Evolutionary conservation across 345 rosid species (phyloP).

Genomic region (Carallia brachiata): DNA sequence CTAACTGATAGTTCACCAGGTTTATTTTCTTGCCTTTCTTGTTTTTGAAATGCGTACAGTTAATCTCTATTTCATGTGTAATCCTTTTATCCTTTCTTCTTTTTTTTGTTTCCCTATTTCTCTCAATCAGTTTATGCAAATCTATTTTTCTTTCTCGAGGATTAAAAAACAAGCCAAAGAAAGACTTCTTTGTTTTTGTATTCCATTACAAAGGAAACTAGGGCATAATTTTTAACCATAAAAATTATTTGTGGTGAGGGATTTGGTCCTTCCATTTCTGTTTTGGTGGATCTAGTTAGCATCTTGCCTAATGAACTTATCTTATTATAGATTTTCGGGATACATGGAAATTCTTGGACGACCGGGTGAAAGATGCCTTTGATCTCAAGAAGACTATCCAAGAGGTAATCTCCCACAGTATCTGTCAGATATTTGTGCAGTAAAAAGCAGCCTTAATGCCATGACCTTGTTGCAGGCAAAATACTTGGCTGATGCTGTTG

Average conservation of each 20-base stretch:
- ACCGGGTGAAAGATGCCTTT: conserved; percentile 84
- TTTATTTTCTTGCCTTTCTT: conserved; percentile 20
- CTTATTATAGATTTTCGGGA: conserved; percentile 56
- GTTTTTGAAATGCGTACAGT: not conserved
- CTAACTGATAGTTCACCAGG: conserved; percentile 89
- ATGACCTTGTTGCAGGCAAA: conserved; percentile 55
- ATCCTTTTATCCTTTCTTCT: not conserved
- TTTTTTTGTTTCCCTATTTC: not conserved
- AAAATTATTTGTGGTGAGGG: not conserved
- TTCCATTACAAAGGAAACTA: not conserved
- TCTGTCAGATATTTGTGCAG: not conserved
- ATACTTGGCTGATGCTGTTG: conserved; percentile 82
- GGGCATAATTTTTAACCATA: not conserved
- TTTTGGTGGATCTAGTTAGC: conserved; percentile 1
- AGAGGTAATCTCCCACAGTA: conserved; percentile 55
- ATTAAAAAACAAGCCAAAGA: not conserved
- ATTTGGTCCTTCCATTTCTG: conserved; percentile 8
- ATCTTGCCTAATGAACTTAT: conserved; percentile 5
- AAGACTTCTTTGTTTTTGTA: not conserved
- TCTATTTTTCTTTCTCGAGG: not conserved
- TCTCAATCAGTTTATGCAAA: not conserved
- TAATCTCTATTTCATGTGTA: not conserved
- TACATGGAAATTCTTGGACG: conserved; percentile 79
- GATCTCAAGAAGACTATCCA: conserved; percentile 79
- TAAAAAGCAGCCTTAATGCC: not conserved